Base-by-base conservation (phyloP, 139 green algal genomes). In the Marvania coccoides region DNA sequence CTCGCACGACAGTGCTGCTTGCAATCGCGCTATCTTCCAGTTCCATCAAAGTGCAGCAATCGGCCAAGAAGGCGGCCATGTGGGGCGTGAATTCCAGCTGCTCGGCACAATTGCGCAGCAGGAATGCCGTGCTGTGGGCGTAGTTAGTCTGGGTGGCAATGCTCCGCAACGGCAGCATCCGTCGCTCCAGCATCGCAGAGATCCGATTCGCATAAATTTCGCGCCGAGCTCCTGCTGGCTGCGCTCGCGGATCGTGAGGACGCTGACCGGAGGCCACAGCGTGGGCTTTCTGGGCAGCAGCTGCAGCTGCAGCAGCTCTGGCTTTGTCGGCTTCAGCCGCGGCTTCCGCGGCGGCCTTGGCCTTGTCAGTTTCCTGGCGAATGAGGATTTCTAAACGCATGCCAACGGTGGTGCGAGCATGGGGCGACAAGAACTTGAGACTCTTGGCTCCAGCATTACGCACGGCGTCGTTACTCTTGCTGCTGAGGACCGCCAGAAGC, bases 111-210 rank as follows among this genome's bases (percentile, higher is more conserved):
- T 35, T 69, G 10, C 38, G 39, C 3, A 78, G 34, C 12, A 78
- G 31, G 47, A 70, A 78, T 4, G 71, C 71, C 5, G 61, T 67
- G 38, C 65, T 70, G 19, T 74, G 58, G 29, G 71, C 71, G 47
- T 78, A 71, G 35, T 70, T 74, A 5, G 47, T 56, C 48, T 75
- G 64, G 1, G 40, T 37, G 7, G 61, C 15, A 28, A 79, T 65
- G 53, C 63, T 70, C 39, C 70, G 72, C 19, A 90, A 58, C 2
- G 86, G 86, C 30, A 88, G 74, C 15, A 93, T 62, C 8, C 77
- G 73, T 0, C 85, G 63, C 19, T 78, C 65, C 28, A 90, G 53
- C 9, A 72, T 14, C 29, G n/a, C 24, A 54, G 24, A 12, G 14
- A 36, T 37, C 29, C 57, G 24, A 53, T 55, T 55, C 26, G 57